These are phyloP conservation scores for Neonectria neomacrospora DNA, from an alignment of 2,329 filamentous ascomycete genomes.

Conservation along the genomic window DNA sequence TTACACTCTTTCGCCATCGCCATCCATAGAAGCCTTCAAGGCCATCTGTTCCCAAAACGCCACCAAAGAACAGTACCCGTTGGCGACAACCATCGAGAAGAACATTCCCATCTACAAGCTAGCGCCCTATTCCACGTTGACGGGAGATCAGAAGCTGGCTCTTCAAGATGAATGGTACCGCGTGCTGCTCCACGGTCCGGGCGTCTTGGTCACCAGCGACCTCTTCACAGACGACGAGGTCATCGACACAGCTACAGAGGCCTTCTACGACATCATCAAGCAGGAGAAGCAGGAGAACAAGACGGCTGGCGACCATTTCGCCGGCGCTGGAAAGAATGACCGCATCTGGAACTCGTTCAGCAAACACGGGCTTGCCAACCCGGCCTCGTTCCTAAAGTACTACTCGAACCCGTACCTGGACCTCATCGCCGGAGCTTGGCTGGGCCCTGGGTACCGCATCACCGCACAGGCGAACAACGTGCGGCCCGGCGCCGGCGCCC, in stretches of 20 bases:
- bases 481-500: slow-evolving; percentile 66
- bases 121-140: slow-evolving; percentile 46
- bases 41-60: slow-evolving; percentile 55
- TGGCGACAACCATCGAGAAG: slow-evolving; percentile 55
- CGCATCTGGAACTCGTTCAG: slow-evolving; percentile 75
- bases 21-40: slow-evolving; percentile 57
- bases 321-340: slow-evolving; percentile 64
- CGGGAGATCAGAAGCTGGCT: slow-evolving; percentile 37
- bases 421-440: slow-evolving; percentile 64
- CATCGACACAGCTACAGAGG: slow-evolving; percentile 58
- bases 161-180: slow-evolving; percentile 72
- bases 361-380: slow-evolving; percentile 66
- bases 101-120: slow-evolving; percentile 69
- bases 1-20: slow-evolving; percentile 42
- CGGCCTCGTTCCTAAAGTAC: slow-evolving; percentile 65
- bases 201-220: slow-evolving; percentile 67
- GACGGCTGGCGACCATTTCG: slow-evolving; percentile 70
- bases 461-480: slow-evolving; percentile 73
- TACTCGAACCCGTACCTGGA: slow-evolving; percentile 70
- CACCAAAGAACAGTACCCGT: slow-evolving; percentile 56
- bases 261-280: slow-evolving; percentile 61
- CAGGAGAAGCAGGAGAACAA: slow-evolving; percentile 51
- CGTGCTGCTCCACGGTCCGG: slow-evolving; percentile 65
- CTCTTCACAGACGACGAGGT: slow-evolving; percentile 58
- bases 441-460: slow-evolving; percentile 69